Evolutionary conservation across 176 grass and related monocot species (phyloP), one percentile per base, ranked within the genome.

Genomic region (Oryza meridionalis): DNA sequence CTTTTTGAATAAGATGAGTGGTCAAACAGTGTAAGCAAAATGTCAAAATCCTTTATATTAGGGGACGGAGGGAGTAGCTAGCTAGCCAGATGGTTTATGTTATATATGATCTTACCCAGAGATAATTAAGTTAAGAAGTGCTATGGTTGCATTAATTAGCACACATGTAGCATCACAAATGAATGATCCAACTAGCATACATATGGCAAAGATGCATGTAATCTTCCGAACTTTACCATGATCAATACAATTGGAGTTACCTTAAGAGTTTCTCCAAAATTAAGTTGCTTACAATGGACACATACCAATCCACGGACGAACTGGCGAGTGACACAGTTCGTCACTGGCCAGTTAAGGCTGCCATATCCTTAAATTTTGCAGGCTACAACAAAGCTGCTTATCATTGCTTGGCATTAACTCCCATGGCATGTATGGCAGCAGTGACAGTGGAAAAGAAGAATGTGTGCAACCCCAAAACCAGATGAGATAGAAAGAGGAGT

Each of bases 371-470:
- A 87, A 81, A 76, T 69, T 76, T 81, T 81, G 45, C 71, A 69
- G 63, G 47, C 63, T 38, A 53, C 77, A 45, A 77, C 33, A 22
- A 22, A 59, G 77, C 61, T 44, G 14, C 67, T 42, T 44, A 22
- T 69, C 63, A 81, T 68, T 69, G 70, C 7, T 6, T 68, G 47
- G 33, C 77, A 46, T 86, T 40, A 38, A 74, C n/a, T 80, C 55
- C 35, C 43, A 53, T 21, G 68, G 55, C 61, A 22, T 25, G 4
- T 49, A 11, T 14, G 35, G 65, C 51, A 25, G 42, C 7, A 76
- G 63, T 29, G 63, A n/a, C 53, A 73, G 69, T 75, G 76, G 37
- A 40, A 11, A 69, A 75, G 76, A 84, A 84, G 81, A 88, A 79
- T 74, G 59, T 38, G 25, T 79, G 45, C 47, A 47, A 21, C 65